Evolutionary conservation across 352 stramenopile species (phyloP).

Genomic region (Nothophytophthora sp.): DNA sequence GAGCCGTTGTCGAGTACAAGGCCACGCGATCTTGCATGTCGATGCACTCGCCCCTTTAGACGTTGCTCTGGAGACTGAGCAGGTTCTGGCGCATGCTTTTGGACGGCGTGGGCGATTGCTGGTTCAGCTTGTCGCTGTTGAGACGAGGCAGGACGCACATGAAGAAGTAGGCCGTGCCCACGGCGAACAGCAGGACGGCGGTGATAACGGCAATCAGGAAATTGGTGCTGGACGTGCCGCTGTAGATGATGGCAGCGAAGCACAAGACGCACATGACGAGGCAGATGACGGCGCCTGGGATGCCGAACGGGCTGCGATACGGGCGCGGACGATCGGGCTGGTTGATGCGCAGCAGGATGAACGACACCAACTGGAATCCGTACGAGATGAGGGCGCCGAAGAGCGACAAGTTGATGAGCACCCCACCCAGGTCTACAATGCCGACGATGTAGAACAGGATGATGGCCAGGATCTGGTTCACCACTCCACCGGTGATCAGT

Average conservation of each 20-base stretch:
- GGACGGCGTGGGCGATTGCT: slow-evolving; percentile 14
- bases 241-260: slow-evolving; percentile 69
- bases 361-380: slow-evolving; percentile 61
- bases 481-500: slow-evolving; percentile 38
- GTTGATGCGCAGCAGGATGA: slow-evolving; percentile 54
- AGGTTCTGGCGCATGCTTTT: slow-evolving; percentile 36
- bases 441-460: slow-evolving; percentile 63
- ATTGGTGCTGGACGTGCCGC: slow-evolving; percentile 47
- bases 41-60: too few relatives aligned
- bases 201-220: slow-evolving; percentile 62
- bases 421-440: slow-evolving; percentile 52
- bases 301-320: slow-evolving; percentile 58
- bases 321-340: slow-evolving; percentile 51
- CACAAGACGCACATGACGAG: slow-evolving; percentile 45
- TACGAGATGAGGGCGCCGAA: slow-evolving; percentile 67
- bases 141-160: slow-evolving; percentile 26
- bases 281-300: slow-evolving; percentile 49
- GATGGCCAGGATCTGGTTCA: slow-evolving; percentile 45
- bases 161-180: slow-evolving; percentile 49
- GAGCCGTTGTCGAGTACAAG: too few relatives aligned
- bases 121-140: slow-evolving; percentile 15
- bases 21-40: too few relatives aligned
- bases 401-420: slow-evolving; percentile 72
- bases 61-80: slow-evolving; percentile 25
- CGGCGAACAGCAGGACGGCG: slow-evolving; percentile 43